phyloP scores from a whole-genome alignment of 345 rosid species.

The Melaleuca alternifolia region DNA sequence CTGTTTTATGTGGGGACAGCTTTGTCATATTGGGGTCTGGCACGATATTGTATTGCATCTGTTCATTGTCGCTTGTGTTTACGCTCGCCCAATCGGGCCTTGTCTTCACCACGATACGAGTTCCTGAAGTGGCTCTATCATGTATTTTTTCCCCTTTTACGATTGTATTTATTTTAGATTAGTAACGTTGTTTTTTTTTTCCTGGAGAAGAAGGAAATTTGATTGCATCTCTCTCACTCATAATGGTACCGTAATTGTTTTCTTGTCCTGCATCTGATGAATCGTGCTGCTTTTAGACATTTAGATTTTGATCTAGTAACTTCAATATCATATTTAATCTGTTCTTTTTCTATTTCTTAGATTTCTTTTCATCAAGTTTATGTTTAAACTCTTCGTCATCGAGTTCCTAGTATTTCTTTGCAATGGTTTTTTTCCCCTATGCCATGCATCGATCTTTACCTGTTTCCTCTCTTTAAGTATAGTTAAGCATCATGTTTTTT shows the following conservation, averaged over 20 bases:
- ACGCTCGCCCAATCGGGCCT: neutral
- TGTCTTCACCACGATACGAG: neutral
- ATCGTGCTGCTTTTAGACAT: neutral
- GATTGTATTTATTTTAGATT: neutral
- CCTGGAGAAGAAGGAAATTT: neutral
- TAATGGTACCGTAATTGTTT: neutral
- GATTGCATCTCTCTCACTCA: neutral
- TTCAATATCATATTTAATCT: neutral
- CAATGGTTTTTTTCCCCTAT: neutral
- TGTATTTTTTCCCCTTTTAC: neutral
- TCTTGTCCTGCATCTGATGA: neutral
- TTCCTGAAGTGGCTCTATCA: neutral
- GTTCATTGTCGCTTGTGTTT: neutral
- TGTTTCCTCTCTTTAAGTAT: too few relatives aligned
- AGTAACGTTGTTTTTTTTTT: neutral
- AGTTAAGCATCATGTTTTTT: too few relatives aligned
- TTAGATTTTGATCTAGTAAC: neutral
- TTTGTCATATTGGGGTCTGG: neutral
- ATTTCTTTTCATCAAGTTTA: neutral
- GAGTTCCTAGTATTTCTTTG: neutral
- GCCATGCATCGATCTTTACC: neutral
- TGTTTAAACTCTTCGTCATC: neutral
- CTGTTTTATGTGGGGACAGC: neutral
- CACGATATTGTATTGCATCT: neutral
- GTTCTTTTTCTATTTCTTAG: neutral